Base-by-base conservation (phyloP, 2,329 filamentous ascomycete genomes). In the Phaeomoniella chlamydospora region DNA sequence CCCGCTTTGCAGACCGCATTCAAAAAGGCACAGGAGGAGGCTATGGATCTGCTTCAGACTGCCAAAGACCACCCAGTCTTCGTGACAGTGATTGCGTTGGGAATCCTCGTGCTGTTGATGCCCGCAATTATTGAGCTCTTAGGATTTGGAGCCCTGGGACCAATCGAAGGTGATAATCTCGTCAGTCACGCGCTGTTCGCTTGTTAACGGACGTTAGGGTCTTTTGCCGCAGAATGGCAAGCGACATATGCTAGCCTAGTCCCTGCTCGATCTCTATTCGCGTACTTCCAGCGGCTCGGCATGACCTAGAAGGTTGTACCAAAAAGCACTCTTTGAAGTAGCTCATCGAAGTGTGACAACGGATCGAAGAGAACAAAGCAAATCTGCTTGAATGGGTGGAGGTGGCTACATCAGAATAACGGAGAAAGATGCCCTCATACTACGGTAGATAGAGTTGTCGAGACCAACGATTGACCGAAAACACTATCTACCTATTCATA, bases 221-320 rank as follows among this genome's bases (percentile, higher is more conserved):
- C 50, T 2, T 64, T 62, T 36, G 62, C 61, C 11, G 52, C 60
- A 1, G 45, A 39, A 41, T 65, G 60, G 57, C 54, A 62, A 43
- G 39, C 49, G 0, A 42, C 36, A 2, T 63, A 62, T 43, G 46
- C 44, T 2, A 59, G 58, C 1, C 52, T 52, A 33, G 57, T 64
- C 35, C 55, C 59, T 1, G 55, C 55, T 39, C 50, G 49, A 0
- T 58, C 59, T 3, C 40, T 65, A n/a, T 61, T 62, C 39, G 52
- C 53, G 2, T 65, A 51, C 35, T 54, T 65, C 18, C 60, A 64
- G 50, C 47, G 56, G 10, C 41, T 64, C 39, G 59, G 60, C 1
- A 64, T 64, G 57, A 47, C 37, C 12, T 50, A 43, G 47, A 32
- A 14, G 30, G 30, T 32, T n/a, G 30, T 14, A n/a, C n/a, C n/a